These are phyloP conservation scores for Achaetomium macrosporum DNA, from an alignment of 2,329 filamentous ascomycete species.

Conservation along the genomic window DNA sequence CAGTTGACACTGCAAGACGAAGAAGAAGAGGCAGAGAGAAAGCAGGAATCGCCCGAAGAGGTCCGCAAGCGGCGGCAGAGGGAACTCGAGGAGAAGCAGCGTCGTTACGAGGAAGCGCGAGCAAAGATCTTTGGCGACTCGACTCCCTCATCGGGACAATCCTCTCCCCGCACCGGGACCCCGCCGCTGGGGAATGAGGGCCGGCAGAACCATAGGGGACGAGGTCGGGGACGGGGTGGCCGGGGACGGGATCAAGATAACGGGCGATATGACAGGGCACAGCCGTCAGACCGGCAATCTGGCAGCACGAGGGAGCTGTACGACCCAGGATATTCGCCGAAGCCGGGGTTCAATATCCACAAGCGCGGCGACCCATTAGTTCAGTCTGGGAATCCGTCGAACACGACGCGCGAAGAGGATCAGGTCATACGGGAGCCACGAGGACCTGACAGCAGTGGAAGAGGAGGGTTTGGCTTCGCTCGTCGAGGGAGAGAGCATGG, in stretches of 20 bases:
- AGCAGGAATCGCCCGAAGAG: constrained; percentile 66
- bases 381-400: constrained; percentile 33
- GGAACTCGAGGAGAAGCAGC: constrained; percentile 84
- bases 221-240: constrained; percentile 43
- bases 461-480: constrained; percentile 72
- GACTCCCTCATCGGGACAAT: constrained; percentile 49
- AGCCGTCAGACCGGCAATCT: constrained; percentile 31
- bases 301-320: constrained; percentile 58
- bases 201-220: constrained; percentile 35
- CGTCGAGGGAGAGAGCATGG: constrained; percentile 50
- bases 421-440: constrained; percentile 67
- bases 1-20: constrained; percentile 43
- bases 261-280: constrained; percentile 21
- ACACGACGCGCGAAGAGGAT: constrained; percentile 52
- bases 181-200: constrained; percentile 48
- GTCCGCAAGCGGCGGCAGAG: constrained; percentile 69
- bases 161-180: constrained; percentile 57
- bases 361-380: constrained; percentile 36
- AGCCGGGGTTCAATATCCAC: constrained; percentile 48
- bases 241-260: constrained; percentile 32
- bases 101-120: constrained; percentile 80
- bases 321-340: constrained; percentile 67
- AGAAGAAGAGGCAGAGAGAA: constrained; percentile 60
- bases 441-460: constrained; percentile 70
- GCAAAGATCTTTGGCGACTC: constrained; percentile 77